Evolutionary conservation across 164 flowering plant species (phyloP).

Genomic region (Tetracentron sinense): DNA sequence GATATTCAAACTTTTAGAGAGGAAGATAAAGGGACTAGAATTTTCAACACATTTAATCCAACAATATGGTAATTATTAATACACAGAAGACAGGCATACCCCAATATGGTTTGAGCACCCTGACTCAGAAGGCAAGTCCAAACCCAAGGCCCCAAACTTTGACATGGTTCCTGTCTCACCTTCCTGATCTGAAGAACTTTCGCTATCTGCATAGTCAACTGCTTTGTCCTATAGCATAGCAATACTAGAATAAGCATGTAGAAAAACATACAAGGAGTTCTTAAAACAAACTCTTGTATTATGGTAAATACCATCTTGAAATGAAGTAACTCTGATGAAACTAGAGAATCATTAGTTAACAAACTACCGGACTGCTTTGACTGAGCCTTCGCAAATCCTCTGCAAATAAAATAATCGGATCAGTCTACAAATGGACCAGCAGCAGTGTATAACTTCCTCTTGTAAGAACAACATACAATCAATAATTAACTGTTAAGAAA

Average conservation of each 20-base stretch:
- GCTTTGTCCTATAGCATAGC: slow-evolving; percentile 8
- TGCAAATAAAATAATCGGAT: neutral
- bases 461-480: neutral
- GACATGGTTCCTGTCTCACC: slow-evolving; percentile 16
- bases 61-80: neutral
- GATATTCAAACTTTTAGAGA: no score
- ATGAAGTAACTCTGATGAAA: neutral
- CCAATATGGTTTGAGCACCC: slow-evolving; percentile 22
- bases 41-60: neutral
- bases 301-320: neutral
- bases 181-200: slow-evolving; percentile 25
- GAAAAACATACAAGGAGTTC: neutral
- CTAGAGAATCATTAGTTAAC: neutral
- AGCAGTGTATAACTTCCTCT: neutral
- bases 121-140: slow-evolving; percentile 25
- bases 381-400: neutral
- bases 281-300: neutral
- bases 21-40: no score
- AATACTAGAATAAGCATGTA: neutral
- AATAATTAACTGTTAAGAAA: no score
- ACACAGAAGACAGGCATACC: slow-evolving; percentile 38
- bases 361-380: neutral
- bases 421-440: neutral
- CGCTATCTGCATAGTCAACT: slow-evolving; percentile 11
- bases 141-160: slow-evolving; percentile 32